Evolutionary conservation across 2,329 filamentous ascomycete genomes (phyloP).

Genomic region (Colletotrichum sojae): DNA sequence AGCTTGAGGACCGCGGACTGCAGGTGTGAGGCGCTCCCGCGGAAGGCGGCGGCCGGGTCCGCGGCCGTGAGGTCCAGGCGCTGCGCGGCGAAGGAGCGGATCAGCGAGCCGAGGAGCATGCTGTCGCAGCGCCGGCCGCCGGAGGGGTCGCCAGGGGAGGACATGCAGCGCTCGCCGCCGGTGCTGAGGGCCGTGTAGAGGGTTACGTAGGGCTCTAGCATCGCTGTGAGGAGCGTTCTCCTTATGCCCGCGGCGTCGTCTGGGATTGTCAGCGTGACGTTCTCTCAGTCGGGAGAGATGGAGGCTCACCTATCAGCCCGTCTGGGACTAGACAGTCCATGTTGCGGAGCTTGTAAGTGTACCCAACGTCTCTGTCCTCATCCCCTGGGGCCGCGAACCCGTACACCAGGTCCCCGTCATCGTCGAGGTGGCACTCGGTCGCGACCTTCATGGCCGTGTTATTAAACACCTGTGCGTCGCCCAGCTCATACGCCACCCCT

Average conservation of each 20-base stretch:
- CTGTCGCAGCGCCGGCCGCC: conserved; percentile 30
- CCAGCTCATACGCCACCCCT: conserved; percentile 52
- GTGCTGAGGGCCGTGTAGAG: conserved; percentile 14
- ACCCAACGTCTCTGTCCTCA: not conserved
- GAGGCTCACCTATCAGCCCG: not conserved
- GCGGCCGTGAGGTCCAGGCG: conserved; percentile 11
- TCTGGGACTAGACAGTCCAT: conserved; percentile 23
- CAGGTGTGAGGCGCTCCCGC: conserved; percentile 22
- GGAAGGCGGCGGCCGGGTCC: conserved; percentile 15
- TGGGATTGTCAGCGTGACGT: not conserved
- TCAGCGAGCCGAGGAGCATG: conserved; percentile 33
- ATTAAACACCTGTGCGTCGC: conserved; percentile 44
- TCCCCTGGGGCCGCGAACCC: conserved; percentile 4
- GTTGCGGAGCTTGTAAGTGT: conserved; percentile 24
- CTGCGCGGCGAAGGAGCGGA: conserved; percentile 19
- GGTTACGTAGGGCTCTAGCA: conserved; percentile 19
- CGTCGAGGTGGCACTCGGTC: conserved; percentile 40
- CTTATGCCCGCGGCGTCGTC: conserved; percentile 5
- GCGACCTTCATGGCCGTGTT: conserved; percentile 44
- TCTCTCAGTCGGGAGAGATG: not conserved
- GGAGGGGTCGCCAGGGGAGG: conserved; percentile 8
- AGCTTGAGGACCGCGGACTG: conserved; percentile 19
- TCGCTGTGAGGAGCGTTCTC: conserved; percentile 10
- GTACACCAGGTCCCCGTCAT: conserved; percentile 27
- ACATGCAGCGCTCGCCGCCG: conserved; percentile 26